Conservation (phyloP, 768 basidiomycete genomes). For the Zangia roseola region DNA sequence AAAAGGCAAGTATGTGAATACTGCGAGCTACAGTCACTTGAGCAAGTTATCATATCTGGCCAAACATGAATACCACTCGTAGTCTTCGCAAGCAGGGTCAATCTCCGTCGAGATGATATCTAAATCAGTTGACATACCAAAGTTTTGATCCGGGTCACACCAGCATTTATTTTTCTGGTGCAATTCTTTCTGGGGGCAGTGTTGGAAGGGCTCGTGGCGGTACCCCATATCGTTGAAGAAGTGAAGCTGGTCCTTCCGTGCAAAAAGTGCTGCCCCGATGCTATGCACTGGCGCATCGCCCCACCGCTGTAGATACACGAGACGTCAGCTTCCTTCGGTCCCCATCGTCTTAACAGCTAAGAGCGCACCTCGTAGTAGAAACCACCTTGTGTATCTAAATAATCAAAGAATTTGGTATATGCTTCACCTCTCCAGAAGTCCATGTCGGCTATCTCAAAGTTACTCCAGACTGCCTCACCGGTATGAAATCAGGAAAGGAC, state of each 20-base stretch:
- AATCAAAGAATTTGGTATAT: slow-evolving; percentile 81
- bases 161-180: slow-evolving; percentile 65
- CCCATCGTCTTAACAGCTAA: background rate
- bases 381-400: slow-evolving; percentile 78
- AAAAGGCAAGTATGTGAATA: slow-evolving; percentile 4
- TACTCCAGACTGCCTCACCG: slow-evolving; percentile 56
- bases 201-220: slow-evolving; percentile 75
- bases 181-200: slow-evolving; percentile 59
- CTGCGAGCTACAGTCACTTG: slow-evolving; percentile 14
- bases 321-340: background rate
- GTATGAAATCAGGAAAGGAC: background rate
- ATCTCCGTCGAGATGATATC: background rate
- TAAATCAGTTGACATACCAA: slow-evolving; percentile 46
- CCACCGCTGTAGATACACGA: slow-evolving; percentile 51
- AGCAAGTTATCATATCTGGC: slow-evolving; percentile 72
- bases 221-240: slow-evolving; percentile 89
- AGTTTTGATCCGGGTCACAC: slow-evolving; percentile 68
- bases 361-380: slow-evolving; percentile 83
- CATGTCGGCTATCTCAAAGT: slow-evolving; percentile 86
- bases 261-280: slow-evolving; percentile 77
- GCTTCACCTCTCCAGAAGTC: slow-evolving; percentile 86
- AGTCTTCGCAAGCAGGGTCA: slow-evolving; percentile 45
- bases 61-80: slow-evolving; percentile 88
- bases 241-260: slow-evolving; percentile 70
- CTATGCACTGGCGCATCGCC: slow-evolving; percentile 89